Conservation (phyloP, 305 asterid genomes). For the Fraxinus baroniana region DNA sequence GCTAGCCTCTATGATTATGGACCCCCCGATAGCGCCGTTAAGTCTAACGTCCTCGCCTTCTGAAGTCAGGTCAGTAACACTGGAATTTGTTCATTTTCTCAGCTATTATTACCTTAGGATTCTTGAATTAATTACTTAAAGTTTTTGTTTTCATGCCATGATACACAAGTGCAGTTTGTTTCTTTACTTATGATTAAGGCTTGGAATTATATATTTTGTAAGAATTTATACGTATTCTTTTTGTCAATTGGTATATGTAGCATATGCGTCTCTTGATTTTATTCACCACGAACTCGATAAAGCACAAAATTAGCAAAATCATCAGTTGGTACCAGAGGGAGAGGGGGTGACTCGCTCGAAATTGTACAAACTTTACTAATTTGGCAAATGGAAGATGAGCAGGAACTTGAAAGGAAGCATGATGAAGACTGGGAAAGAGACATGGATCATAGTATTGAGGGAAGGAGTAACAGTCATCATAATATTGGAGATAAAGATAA, state of each 20-base stretch:
- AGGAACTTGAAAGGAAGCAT: too few species aligned
- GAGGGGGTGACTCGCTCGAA: background rate
- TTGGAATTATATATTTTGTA: background rate
- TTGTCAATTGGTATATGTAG: background rate
- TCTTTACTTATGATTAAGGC: background rate
- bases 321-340: background rate
- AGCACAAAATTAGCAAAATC: background rate
- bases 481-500: too few species aligned
- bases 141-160: background rate
- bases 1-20: conserved; percentile 90
- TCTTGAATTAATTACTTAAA: background rate
- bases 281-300: background rate
- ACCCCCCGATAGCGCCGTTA: conserved; percentile 90
- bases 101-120: background rate
- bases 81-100: background rate
- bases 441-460: too few species aligned
- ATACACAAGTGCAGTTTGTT: background rate
- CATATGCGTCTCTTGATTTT: background rate
- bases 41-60: conserved; percentile 80
- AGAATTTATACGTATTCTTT: background rate
- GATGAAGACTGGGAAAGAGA: too few species aligned
- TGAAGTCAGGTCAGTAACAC: conserved; percentile 66
- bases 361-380: background rate
- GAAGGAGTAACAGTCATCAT: too few species aligned
- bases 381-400: too few species aligned